These are phyloP conservation scores for Coemansia sp. DNA, from an alignment of 192 early-diverging fungal species.

Conservation along the genomic window DNA sequence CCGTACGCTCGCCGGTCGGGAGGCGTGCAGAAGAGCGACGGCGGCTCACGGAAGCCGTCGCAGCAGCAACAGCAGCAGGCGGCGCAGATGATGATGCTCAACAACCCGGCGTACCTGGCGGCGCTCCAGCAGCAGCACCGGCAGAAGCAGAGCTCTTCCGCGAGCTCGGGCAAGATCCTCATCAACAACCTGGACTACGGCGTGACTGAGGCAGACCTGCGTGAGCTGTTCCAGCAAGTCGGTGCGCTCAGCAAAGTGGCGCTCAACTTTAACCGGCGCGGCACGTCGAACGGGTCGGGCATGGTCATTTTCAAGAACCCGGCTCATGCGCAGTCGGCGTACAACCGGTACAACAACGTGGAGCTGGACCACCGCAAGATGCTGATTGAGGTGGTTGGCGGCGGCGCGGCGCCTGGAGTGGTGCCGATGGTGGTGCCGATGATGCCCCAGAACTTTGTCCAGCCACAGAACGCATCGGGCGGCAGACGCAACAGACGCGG, in stretches of 20 bases:
- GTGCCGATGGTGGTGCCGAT: slow-evolving; percentile 41
- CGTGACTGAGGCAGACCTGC: slow-evolving; percentile 42
- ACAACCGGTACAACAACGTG: slow-evolving; percentile 43
- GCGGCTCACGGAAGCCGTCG: background rate
- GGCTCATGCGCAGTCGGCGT: slow-evolving; percentile 21
- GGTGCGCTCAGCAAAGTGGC: slow-evolving; percentile 23
- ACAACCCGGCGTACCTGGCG: slow-evolving; percentile 31
- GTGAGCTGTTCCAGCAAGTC: slow-evolving; percentile 43
- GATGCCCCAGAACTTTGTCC: slow-evolving; percentile 18
- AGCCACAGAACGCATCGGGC: slow-evolving; percentile 12
- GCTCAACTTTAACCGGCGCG: slow-evolving; percentile 38
- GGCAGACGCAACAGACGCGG: slow-evolving; percentile 2
- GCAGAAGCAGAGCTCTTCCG: slow-evolving; percentile 14
- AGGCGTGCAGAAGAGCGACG: slow-evolving; percentile 35
- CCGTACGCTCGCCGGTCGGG: slow-evolving; percentile 42
- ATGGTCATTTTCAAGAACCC: slow-evolving; percentile 44
- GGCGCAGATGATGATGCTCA: slow-evolving; percentile 42
- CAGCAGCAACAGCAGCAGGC: slow-evolving; percentile 22
- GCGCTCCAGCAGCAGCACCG: slow-evolving; percentile 25
- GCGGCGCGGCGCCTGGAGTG: slow-evolving; percentile 25
- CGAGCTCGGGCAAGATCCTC: slow-evolving; percentile 29
- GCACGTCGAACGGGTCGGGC: slow-evolving; percentile 45
- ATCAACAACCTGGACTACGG: slow-evolving; percentile 51
- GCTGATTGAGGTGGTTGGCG: slow-evolving; percentile 29
- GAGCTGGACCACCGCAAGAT: slow-evolving; percentile 43